Base-by-base conservation (phyloP, 495 filamentous ascomycete species). In the Aspergillus cristatus region DNA sequence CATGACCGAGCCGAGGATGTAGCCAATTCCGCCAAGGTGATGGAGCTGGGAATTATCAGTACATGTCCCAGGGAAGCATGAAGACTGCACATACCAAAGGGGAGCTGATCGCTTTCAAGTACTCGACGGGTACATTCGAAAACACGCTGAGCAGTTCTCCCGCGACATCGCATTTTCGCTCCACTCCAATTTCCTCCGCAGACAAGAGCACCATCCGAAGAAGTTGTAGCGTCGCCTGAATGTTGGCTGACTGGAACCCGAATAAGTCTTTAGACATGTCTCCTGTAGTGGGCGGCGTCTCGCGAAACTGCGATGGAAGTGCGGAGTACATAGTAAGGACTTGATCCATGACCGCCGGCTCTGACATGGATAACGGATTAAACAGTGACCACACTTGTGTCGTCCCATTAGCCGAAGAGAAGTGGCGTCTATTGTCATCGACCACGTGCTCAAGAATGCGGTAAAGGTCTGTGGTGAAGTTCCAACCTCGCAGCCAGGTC, bases 181-280 rank as follows among this genome's bases (percentile, higher is more conserved):
- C 53, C 3, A 68, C 51, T 17, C 61, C 62, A 25, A 53, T 55
- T 26, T 62, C 55, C 28, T 63, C 65, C 0, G 59, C 51, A 3
- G 62, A 62, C 39, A 72, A 59, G 7, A 71, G 50, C 4, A 68
- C 54, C 55, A 74, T 70, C 7, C 67, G 65, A 6, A 74, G 58
- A 8, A 74, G 58, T 38, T 70, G 65, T 10, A 74, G 45, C 3
- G 67, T 72, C 3, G 68, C 67, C 17, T 63, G 57, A 30, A 75
- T 73, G 37, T 72, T 71, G 28, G 71, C 70, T n/a, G 67, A 65
- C 46, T 74, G 69, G 32, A 72, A 71, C 1, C 67, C 62, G 35
- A 65, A 68, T 1, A 64, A 50, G 41, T 71, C 61, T 15, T 54
- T 50, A 0, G 25, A 34, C 24, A 43, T 51, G 46, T 62, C 62